These are phyloP conservation scores for Theileria equi DNA, from an alignment of 169 alveolate genomes.

Conservation along the genomic window DNA sequence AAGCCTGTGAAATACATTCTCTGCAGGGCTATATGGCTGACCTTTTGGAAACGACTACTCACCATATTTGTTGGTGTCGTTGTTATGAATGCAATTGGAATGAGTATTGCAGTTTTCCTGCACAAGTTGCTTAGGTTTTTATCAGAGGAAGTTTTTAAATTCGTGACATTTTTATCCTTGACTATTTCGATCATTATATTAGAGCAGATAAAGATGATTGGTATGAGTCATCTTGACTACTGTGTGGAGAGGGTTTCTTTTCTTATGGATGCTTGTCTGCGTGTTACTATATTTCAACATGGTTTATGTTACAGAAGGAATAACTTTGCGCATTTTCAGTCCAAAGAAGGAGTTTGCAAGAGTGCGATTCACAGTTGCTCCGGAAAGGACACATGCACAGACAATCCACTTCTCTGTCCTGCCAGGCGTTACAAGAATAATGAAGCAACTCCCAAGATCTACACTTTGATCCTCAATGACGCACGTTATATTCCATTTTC, in stretches of 20 bases:
- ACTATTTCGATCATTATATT: conserved; percentile 11
- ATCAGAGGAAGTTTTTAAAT: not conserved
- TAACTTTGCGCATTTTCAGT: not conserved
- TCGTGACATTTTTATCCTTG: not conserved
- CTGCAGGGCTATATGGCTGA: conserved; percentile 16
- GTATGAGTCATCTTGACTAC: conserved; percentile 34
- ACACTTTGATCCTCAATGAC: conserved; percentile 31
- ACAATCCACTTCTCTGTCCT: conserved; percentile 45
- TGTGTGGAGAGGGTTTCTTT: conserved; percentile 13
- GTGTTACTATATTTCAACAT: conserved; percentile 59
- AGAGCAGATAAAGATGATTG: conserved; percentile 11
- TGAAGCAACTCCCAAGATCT: conserved; percentile 39
- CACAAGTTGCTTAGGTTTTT: not conserved
- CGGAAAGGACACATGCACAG: not conserved
- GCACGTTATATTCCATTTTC: conserved; percentile 8
- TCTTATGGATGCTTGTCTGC: conserved; percentile 30
- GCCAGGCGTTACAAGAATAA: conserved; percentile 48
- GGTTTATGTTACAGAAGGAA: conserved; percentile 47
- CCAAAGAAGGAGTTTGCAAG: not conserved
- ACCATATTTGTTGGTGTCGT: conserved; percentile 19
- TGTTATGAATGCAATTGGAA: conserved; percentile 6
- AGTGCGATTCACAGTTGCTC: not conserved
- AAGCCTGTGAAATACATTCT: conserved; percentile 9
- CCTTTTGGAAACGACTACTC: conserved; percentile 28
- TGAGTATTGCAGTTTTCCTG: conserved; percentile 20